phyloP scores from a whole-genome alignment of 768 basidiomycete genomes.

The Rhizopogon vesiculosus region DNA sequence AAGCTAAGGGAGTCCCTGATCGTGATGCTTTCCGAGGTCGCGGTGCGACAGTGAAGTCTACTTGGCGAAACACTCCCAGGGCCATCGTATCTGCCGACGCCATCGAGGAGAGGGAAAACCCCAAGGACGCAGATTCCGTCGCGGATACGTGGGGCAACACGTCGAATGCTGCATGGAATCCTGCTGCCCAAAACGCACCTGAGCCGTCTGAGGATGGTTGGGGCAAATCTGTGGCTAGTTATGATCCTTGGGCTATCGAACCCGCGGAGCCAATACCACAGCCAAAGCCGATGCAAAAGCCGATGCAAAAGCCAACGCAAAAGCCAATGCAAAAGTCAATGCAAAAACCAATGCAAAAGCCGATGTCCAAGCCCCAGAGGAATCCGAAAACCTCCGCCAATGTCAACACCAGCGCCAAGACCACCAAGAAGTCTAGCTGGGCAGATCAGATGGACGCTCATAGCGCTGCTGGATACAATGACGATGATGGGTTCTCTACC shows the following conservation, averaged over 20 bases:
- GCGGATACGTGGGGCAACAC: conserved; percentile 17
- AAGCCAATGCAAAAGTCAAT: not conserved
- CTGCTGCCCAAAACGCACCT: conserved; percentile 1
- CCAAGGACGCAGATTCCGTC: not conserved
- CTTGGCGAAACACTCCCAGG: conserved; percentile 25
- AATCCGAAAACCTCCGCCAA: not conserved
- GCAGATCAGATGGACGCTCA: conserved; percentile 23
- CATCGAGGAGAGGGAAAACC: conserved; percentile 19
- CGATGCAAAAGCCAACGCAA: not conserved
- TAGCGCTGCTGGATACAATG: conserved; percentile 4
- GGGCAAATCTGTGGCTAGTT: conserved; percentile 14
- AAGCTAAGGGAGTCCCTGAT: not conserved
- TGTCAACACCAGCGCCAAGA: conserved; percentile 1
- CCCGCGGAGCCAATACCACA: not conserved
- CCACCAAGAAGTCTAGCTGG: conserved; percentile 11
- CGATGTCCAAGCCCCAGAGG: not conserved
- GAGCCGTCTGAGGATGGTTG: conserved; percentile 17
- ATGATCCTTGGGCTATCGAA: conserved; percentile 16
- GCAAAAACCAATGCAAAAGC: too few species aligned
- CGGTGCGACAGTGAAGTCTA: conserved; percentile 26
- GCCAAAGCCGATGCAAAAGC: not conserved
- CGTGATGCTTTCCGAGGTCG: conserved; percentile 19
- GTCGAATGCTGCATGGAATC: conserved; percentile 2
- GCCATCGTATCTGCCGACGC: conserved; percentile 19
- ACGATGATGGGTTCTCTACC: not conserved